Base-by-base conservation (phyloP, 305 asterid genomes). In the Solanum hybrid region DNA sequence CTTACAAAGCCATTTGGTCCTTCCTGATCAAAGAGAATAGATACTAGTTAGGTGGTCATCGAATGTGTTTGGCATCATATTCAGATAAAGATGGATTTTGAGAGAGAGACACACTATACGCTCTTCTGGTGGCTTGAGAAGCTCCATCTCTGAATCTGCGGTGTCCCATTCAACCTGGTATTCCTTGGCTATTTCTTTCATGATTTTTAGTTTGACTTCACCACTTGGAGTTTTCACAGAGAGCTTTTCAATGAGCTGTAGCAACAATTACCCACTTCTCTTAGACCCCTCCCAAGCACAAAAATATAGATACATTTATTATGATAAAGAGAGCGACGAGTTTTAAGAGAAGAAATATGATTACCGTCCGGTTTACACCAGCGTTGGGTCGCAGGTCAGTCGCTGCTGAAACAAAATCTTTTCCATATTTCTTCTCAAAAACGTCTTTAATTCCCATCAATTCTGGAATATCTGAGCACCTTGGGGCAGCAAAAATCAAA, bases 391-490 rank as follows among this genome's bases (percentile, higher is more conserved):
- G 96, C 89, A 97, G 92, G 91, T 97, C 99, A 87, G 97, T 95
- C 61, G 99, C 99, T n/a, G 98, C 92, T 90, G 98, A 96, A 16
- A 96, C 99, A 91, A 97, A 97, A 93, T 97, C 99, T 93, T 95
- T 95, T 14, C 99, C 99, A 29, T 95, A 96, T 92, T 96, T 96
- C 92, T 97, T 97, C 93, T 92, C 93, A 80, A 97, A 97, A 67
- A 96, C 92, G 46, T 97, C 97, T 88, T 95, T 93, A 74, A 97
- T 93, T 86, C 94, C 93, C 91, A 93, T 80, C 10, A 96, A 91
- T 94, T 97, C 99, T 18, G 99, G 98, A 87, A 97, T 95, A 88
- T 97, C 99, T 1, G 99, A 97, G 94, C 98, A 96, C 86, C 99
- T 96, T 46, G 99, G 99, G 90, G 92, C 99, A 22, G 99, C 99